Evolutionary conservation across 352 stramenopile species (phyloP), one percentile per base, ranked within the genome.

Genomic region (Phytophthora tentaculata): DNA sequence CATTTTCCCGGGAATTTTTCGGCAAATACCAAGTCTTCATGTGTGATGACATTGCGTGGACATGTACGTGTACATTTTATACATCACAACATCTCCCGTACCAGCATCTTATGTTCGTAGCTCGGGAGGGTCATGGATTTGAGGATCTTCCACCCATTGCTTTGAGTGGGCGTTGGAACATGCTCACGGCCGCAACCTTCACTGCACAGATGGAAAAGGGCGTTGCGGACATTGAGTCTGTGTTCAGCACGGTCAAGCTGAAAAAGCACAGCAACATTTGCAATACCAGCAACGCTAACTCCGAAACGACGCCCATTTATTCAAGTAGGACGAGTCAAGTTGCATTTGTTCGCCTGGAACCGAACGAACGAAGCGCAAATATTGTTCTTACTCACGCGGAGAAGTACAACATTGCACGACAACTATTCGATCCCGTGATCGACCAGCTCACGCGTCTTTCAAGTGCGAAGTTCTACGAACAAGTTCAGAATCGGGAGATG

Each of bases 31-130:
- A 23, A 19, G 2, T 23, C 19, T 51, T 29, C 5, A 51, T 20
- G 22, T 51, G 44, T 29, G 44, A 29, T 29, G 44, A 29, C 14
- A 29, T 51, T 28, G 20, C 44, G 19, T 51, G 44, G 44, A 51
- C 44, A 29, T 51, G 8, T 19, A 51, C 44, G 14, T 29, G 44
- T 51, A 20, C 22, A 29, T 51, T 51, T 23, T 51, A 51, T 29
- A 51, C 20, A 13, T 51, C 44, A 20, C 44, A 51, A 12, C 9
- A 50, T n/a, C 20, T 50, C 14, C 44, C 44, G 19, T 51, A 20
- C 29, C 44, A 50, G n/a, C 19, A 51, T 7, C 19, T 29, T 2
- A 51, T 28, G 22, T 51, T 51, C 22, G 44, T 51, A 23, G 19
- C 44, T 6, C 44, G 22, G n/a, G 44, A 51, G 24, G 44, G 44